Base-by-base conservation (phyloP, 805 yeast genomes). In the baker's yeast (Saccharomyces cerevisiae) region DNA sequence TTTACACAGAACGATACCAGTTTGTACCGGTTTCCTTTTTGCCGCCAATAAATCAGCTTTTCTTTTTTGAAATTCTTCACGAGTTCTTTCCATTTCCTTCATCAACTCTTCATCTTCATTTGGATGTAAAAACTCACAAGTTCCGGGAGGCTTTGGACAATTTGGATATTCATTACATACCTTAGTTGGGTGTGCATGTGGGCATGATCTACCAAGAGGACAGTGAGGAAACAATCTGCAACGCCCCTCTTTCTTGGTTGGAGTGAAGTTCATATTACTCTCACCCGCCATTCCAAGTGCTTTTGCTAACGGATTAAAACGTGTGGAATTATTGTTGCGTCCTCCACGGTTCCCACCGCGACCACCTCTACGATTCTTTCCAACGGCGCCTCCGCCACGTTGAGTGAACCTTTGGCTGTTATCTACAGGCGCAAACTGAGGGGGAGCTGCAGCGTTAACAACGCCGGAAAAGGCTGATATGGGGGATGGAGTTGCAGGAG, bases 121-220 rank as follows among this genome's bases (percentile, higher is more conserved):
- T 10, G 95, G 91, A 68, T 89, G 97, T 60, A 90, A 73, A 63
- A 74, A 88, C 59, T 81, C 83, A 72, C 97, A 89, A 0, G 94
- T 87, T 10, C 95, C 96, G 36, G 86, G 84, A 3, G 84, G 79
- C 61, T 85, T 84, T 27, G 88, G 78, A 72, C 96, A 89, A 61
- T 84, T 79, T 54, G 94, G 94, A 67, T 77, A 88, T 6, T 81
- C 81, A 70, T 78, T 80, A 69, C 97, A 89, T 6, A 76, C 75
- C 62, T 80, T 86, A 0, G 89, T 81, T 24, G 96, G 96, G 71
- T 90, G 97, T 2, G 89, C 81, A 65, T 79, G 83, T 46, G 77
- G 78, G 70, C 97, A 90, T 51, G 81, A 81, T 66, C 76, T 82
- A 52, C 81, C 79, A 53, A 73, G 64, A 13, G 79, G 76, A 71